Base-by-base conservation (phyloP, 345 rosid genomes). In the Barbarea vulgaris region DNA sequence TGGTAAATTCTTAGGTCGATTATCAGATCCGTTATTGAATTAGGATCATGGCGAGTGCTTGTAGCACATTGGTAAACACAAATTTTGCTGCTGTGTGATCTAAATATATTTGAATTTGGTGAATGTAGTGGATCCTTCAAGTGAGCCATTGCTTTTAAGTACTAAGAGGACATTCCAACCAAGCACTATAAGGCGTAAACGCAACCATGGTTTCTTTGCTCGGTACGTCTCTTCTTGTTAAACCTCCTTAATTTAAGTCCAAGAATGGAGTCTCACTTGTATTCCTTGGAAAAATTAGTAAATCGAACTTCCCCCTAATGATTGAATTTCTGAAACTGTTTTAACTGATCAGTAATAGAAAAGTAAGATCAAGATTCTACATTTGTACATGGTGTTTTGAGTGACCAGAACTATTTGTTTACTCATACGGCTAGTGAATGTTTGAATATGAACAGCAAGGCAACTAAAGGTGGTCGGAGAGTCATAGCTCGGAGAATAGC, bases 401-500 rank as follows among this genome's bases (percentile, higher is more conserved):
- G 7, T 64, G 61, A 44, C 31, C 34, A 19, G 7, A 46, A 64
- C 9, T 56, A 56, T 47, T 67, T 66, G 60, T 47, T 67, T 66
- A 46, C 81, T 64, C 52, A 65, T 28, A 24, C 6, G 34, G 53
- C 64, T 61, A 14, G 24, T 63, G 48, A 64, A 27, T 72, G 24
- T 72, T 12, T 82, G 22, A 60, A 65, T 73, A 57, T 81, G 77
- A 64, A 69, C 99, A 95, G 98, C 53, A 95, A 92, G 81, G 96
- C 98, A 72, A 95, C 98, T 19, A 95, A 89, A 82, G 99, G 99
- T 50, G 99, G 99, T 39, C 83, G 94, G 47, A 88, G 87, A 81
- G 99, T 95, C 79, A 95, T 95, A 64, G 99, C 96, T 73, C 91
- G 99, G 61, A 88, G 99, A 80, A 82, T 92, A 74, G 99, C 98